A percentile compares a stretch with the other conserved stretches of the same genome.
Evolutionary conservation across 805 yeast species (phyloP).

Genomic region (Spathaspora boniae): DNA sequence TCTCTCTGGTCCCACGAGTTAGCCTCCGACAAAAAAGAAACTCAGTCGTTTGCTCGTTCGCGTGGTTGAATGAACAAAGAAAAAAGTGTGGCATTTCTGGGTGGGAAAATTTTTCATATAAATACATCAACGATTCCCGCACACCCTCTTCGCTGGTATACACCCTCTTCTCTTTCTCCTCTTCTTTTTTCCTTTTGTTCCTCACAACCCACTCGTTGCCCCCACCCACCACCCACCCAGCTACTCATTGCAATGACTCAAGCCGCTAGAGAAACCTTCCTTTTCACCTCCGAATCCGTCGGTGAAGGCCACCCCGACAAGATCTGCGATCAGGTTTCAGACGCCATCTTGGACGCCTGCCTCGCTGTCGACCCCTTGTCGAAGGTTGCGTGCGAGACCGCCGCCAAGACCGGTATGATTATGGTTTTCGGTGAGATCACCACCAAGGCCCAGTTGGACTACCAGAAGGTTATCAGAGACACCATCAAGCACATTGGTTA

Average conservation of each 20-base stretch:
- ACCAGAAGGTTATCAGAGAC: constrained; percentile 96
- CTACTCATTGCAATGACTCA: constrained; percentile 7
- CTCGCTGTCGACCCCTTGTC: constrained; percentile 92
- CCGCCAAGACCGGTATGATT: constrained; percentile 98
- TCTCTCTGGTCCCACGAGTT: too few relatives aligned
- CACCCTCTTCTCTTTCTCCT: neutral
- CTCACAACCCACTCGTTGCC: neutral
- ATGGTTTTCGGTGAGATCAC: constrained; percentile 99
- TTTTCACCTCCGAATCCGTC: constrained; percentile 83
- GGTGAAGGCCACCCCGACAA: constrained; percentile 96
- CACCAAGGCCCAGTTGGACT: constrained; percentile 92
- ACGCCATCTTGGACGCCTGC: constrained; percentile 98
- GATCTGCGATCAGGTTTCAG: constrained; percentile 98
- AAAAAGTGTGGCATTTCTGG: too few relatives aligned
- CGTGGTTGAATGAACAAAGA: too few relatives aligned
- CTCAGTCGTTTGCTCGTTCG: too few relatives aligned
- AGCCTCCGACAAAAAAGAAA: too few relatives aligned
- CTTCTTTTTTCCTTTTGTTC: constrained; percentile 5
- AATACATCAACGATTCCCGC: constrained; percentile 1
- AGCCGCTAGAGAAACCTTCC: constrained; percentile 40
- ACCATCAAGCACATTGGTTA: constrained; percentile 98
- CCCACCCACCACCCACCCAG: neutral
- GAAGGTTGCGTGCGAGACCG: constrained; percentile 99
- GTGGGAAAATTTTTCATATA: neutral
- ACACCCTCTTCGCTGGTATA: neutral